A percentile compares a stretch with the other conserved stretches of the same genome.
These are phyloP conservation scores for Penicillium polonicum DNA, from an alignment of 2,329 filamentous ascomycete species.

Conservation along the genomic window DNA sequence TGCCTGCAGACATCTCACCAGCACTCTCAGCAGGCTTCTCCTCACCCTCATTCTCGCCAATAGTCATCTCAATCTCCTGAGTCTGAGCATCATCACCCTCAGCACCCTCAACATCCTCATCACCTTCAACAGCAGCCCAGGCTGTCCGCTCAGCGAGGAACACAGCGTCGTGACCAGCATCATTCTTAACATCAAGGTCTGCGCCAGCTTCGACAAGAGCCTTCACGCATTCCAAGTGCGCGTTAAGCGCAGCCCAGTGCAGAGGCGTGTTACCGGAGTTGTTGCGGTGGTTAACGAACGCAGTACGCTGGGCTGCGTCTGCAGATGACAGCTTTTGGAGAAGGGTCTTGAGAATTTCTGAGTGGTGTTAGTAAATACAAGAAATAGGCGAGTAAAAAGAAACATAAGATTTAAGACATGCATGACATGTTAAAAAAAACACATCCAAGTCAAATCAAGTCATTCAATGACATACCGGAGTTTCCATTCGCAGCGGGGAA, in stretches of 20 bases:
- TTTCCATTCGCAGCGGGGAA: conserved; percentile 93
- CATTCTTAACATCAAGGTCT: conserved; percentile 74
- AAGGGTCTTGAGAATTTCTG: conserved; percentile 51
- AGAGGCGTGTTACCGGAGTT: conserved; percentile 83
- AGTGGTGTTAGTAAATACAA: background rate
- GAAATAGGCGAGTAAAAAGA: no score
- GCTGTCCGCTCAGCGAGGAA: conserved; percentile 71
- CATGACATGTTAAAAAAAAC: background rate
- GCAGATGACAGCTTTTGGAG: conserved; percentile 41
- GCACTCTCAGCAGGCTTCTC: conserved; percentile 13
- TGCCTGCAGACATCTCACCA: conserved; percentile 35
- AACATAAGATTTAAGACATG: background rate
- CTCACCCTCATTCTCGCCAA: conserved; percentile 22
- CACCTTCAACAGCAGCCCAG: conserved; percentile 59
- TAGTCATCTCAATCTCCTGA: conserved; percentile 28
- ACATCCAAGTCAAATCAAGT: background rate
- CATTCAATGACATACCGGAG: conserved; percentile 55
- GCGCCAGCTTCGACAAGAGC: conserved; percentile 73
- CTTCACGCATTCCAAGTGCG: conserved; percentile 78
- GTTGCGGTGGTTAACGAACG: conserved; percentile 60
- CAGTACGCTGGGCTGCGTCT: conserved; percentile 21
- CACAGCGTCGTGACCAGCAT: conserved; percentile 76
- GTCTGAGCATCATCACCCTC: conserved; percentile 20
- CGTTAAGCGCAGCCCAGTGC: conserved; percentile 91
- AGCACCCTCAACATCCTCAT: conserved; percentile 20